Percentiles rank a stretch among this genome's conserved stretches.
phyloP scores from a whole-genome alignment of 2,329 filamentous ascomycete species.

The Xenoacremonium recifei region DNA sequence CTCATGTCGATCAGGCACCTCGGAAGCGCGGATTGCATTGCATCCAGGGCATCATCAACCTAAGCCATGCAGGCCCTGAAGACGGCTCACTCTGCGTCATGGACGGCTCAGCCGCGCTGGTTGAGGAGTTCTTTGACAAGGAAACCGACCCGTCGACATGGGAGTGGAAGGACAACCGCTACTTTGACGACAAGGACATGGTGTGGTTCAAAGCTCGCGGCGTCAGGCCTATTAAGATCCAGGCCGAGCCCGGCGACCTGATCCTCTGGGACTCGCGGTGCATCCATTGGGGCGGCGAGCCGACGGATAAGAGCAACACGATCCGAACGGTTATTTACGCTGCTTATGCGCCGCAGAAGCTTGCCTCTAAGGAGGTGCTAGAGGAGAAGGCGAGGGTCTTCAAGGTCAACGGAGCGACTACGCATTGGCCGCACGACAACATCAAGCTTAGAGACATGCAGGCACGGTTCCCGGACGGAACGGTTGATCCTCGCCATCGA shows the following conservation, averaged over 20 bases:
- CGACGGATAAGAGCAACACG: slow-evolving; percentile 9
- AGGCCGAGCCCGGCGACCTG: slow-evolving; percentile 34
- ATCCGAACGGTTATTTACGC: slow-evolving; percentile 21
- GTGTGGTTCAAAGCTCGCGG: slow-evolving; percentile 15
- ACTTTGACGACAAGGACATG: slow-evolving; percentile 12
- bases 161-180: slow-evolving; percentile 19
- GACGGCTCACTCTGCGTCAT: neutral
- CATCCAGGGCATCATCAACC: neutral
- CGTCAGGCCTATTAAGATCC: slow-evolving; percentile 22
- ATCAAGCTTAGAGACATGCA: slow-evolving; percentile 10
- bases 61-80: neutral
- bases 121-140: slow-evolving; percentile 14
- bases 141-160: slow-evolving; percentile 20
- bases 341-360: slow-evolving; percentile 16
- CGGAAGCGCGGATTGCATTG: neutral
- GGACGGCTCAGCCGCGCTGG: slow-evolving; percentile 3
- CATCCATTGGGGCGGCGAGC: slow-evolving; percentile 15
- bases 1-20: neutral
- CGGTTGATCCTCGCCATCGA: slow-evolving; percentile 18
- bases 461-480: slow-evolving; percentile 18
- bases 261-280: slow-evolving; percentile 32
- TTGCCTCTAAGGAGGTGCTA: slow-evolving; percentile 21
- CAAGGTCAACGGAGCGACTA: slow-evolving; percentile 22
- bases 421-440: slow-evolving; percentile 32
- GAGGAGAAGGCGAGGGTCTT: slow-evolving; percentile 25